Conservation (phyloP, 192 early-diverging fungal genomes). For the Podila clonocystis region DNA sequence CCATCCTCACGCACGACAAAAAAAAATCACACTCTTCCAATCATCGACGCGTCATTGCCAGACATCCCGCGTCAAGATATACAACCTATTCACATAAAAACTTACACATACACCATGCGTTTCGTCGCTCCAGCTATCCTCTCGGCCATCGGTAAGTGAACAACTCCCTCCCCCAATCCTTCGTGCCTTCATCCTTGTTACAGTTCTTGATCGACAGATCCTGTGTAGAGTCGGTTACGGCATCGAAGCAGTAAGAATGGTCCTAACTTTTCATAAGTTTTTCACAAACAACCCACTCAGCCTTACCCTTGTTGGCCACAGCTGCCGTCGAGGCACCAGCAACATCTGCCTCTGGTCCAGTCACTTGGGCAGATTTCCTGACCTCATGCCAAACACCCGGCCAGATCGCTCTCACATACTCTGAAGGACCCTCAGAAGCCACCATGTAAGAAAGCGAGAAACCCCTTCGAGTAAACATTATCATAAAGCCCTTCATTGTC, state of each 20-base stretch:
- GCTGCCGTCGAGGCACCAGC: conserved; percentile 3
- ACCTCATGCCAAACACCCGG: conserved; percentile 45
- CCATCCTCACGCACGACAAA: background rate
- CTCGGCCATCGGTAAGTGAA: conserved; percentile 20
- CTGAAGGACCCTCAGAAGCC: conserved; percentile 63
- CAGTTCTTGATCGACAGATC: no score
- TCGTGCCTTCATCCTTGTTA: background rate
- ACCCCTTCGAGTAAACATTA: background rate
- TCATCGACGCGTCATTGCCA: background rate
- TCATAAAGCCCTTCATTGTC: background rate
- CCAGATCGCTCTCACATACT: conserved; percentile 60
- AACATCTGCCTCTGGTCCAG: conserved; percentile 5
- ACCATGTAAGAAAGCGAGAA: conserved; percentile 25
- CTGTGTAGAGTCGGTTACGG: background rate
- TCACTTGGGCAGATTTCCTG: conserved; percentile 38
- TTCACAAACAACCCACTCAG: background rate
- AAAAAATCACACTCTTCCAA: background rate
- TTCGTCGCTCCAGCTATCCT: conserved; percentile 14
- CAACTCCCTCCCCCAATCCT: background rate
- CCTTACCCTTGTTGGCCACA: conserved; percentile 20
- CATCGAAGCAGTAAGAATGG: background rate
- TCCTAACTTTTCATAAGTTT: no score
- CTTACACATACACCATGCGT: conserved; percentile 12
- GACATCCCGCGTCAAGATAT: background rate
- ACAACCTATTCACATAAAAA: background rate